Percentiles rank a stretch among this genome's conserved stretches.
phyloP scores from a whole-genome alignment of 139 green algal species.

The Chlorella sorokiniana region DNA sequence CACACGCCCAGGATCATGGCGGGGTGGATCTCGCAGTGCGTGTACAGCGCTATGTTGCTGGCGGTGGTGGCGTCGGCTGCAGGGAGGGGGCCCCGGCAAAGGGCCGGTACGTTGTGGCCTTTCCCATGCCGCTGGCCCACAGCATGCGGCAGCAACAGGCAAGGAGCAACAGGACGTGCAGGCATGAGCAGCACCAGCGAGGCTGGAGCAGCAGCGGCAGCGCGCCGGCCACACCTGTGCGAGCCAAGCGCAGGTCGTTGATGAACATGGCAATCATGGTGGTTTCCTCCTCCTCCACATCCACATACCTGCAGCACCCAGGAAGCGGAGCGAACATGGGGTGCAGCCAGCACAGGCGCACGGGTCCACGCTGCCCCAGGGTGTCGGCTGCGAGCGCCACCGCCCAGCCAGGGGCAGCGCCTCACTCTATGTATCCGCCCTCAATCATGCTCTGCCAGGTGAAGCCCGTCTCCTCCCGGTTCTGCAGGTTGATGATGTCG shows the following conservation, averaged over 20 bases:
- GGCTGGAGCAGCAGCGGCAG: too few species aligned
- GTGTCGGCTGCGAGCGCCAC: background rate
- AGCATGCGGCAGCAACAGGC: too few species aligned
- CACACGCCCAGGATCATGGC: constrained; percentile 98
- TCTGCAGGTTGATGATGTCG: constrained; percentile 69
- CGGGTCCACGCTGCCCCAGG: too few species aligned
- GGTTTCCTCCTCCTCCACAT: constrained; percentile 96
- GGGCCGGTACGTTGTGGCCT: too few species aligned
- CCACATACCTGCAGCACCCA: constrained; percentile 65
- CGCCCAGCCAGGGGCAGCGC: constrained; percentile 24
- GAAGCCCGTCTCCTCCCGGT: constrained; percentile 50
- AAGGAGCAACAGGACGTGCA: too few species aligned
- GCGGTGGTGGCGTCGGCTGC: constrained; percentile 15
- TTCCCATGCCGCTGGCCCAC: too few species aligned
- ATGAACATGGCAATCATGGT: constrained; percentile 99
- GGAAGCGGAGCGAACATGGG: background rate
- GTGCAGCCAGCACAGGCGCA: background rate
- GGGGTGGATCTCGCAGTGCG: constrained; percentile 98
- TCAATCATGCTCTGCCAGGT: constrained; percentile 69
- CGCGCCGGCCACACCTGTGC: too few species aligned
- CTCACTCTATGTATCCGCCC: constrained; percentile 81
- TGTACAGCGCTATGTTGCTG: constrained; percentile 85
- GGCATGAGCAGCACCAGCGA: too few species aligned
- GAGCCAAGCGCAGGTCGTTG: constrained; percentile 67
- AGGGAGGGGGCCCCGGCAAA: background rate